phyloP scores from a whole-genome alignment of 441 rosid genomes.

The Cnidoscolus chayamansa region DNA sequence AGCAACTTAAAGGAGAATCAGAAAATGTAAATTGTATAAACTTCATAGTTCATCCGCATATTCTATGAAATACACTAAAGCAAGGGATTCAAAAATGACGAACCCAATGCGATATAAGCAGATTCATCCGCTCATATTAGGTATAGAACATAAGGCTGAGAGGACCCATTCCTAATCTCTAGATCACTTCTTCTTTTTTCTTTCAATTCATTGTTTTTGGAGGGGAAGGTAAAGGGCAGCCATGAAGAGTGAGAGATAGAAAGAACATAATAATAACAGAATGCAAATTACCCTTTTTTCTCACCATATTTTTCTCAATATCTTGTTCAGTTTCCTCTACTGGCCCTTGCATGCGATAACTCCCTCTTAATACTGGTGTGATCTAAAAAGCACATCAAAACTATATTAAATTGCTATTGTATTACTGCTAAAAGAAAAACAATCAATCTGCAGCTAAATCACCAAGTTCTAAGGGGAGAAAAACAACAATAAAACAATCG shows the following conservation, averaged over 20 bases:
- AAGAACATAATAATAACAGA: slow-evolving; percentile 24
- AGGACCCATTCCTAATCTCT: neutral
- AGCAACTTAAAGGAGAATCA: slow-evolving; percentile 5
- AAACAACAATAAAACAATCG: slow-evolving; percentile 16
- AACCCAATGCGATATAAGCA: neutral
- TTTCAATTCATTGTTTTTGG: neutral
- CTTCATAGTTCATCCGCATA: neutral
- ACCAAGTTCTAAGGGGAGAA: neutral
- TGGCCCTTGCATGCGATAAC: slow-evolving; percentile 35
- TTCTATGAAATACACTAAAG: neutral
- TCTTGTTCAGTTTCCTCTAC: slow-evolving; percentile 33
- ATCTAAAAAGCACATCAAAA: slow-evolving; percentile 35
- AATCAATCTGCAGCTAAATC: slow-evolving; percentile 9
- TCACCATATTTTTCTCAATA: slow-evolving; percentile 43
- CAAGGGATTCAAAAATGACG: neutral
- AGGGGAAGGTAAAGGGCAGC: neutral
- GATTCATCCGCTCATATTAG: neutral
- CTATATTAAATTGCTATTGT: slow-evolving; percentile 22
- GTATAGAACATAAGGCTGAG: slow-evolving; percentile 6
- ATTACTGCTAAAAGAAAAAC: neutral
- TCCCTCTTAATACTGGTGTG: slow-evolving; percentile 38
- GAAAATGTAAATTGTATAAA: neutral
- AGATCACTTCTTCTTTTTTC: neutral
- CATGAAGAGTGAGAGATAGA: neutral
- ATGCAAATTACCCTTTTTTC: slow-evolving; percentile 41